Percentiles rank a stretch among this genome's conserved stretches.
phyloP scores from a whole-genome alignment of 2,329 filamentous ascomycete species.

The Paecilomyces dactylethromorphus region DNA sequence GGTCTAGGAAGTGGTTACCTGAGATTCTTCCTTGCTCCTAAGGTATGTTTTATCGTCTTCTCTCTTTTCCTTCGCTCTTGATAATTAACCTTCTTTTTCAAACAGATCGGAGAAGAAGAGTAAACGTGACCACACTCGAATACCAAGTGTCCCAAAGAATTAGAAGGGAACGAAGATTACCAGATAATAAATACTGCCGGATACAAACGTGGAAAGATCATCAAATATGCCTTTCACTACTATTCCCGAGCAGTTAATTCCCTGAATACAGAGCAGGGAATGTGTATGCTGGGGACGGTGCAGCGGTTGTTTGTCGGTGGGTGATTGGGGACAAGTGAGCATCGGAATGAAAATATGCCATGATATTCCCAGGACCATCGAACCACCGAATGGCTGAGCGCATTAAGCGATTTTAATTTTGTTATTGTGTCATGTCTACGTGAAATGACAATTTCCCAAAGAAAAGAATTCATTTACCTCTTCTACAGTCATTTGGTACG shows the following conservation, averaged over 20 bases:
- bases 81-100: slow-evolving; percentile 25
- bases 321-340: neutral
- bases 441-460: neutral
- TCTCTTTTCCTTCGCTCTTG: neutral
- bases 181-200: neutral
- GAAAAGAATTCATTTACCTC: neutral
- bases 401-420: neutral
- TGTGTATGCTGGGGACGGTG: neutral
- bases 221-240: neutral
- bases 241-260: neutral
- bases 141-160: slow-evolving; percentile 4
- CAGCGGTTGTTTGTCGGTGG: neutral
- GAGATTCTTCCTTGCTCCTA: slow-evolving; percentile 95
- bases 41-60: slow-evolving; percentile 54
- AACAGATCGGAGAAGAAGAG: slow-evolving; percentile 58
- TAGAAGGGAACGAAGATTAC: neutral
- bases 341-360: slow-evolving; percentile 1
- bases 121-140: slow-evolving; percentile 21
- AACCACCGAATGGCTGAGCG: neutral
- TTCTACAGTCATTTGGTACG: neutral
- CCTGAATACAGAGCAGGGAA: neutral
- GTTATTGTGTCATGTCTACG: neutral
- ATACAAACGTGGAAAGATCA: neutral
- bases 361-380: neutral
- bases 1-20: slow-evolving; percentile 76